phyloP scores from a whole-genome alignment of 148 eudicot genomes.

The Cornus suecica region DNA sequence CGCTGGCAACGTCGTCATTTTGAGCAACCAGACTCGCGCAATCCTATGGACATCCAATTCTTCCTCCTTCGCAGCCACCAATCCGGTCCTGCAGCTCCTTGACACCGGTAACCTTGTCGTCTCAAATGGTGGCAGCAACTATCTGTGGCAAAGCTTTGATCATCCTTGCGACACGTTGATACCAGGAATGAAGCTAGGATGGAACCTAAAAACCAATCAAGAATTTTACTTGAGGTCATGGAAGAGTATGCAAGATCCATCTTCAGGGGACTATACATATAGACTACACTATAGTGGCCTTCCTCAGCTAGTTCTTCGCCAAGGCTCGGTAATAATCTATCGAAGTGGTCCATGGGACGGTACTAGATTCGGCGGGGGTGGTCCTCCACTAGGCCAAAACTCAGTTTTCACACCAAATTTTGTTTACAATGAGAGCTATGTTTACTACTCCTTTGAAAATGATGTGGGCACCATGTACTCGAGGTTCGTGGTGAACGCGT shows the following conservation, averaged over 20 bases:
- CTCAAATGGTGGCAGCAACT: constrained; percentile 1
- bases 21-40: background rate
- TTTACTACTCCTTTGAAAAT: constrained; percentile 17
- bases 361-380: constrained; percentile 26
- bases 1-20: constrained; percentile 19
- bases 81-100: constrained; percentile 22
- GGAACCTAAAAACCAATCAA: constrained; percentile 8
- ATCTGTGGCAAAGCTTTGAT: constrained; percentile 34
- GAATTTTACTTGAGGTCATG: constrained; percentile 24
- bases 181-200: constrained; percentile 32
- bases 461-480: constrained; percentile 11
- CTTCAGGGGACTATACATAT: constrained; percentile 15
- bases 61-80: background rate
- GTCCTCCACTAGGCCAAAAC: constrained; percentile 13
- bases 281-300: constrained; percentile 20
- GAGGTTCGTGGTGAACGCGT: constrained; percentile 23
- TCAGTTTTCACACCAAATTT: constrained; percentile 16
- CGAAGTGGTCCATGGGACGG: constrained; percentile 48
- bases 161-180: constrained; percentile 27
- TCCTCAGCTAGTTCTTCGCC: constrained; percentile 11
- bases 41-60: constrained; percentile 20
- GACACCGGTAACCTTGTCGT: constrained; percentile 35
- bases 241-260: constrained; percentile 20
- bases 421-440: constrained; percentile 5
- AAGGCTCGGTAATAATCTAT: background rate